phyloP scores from a whole-genome alignment of 2,329 filamentous ascomycete species.

The Fusarium napiforme region DNA sequence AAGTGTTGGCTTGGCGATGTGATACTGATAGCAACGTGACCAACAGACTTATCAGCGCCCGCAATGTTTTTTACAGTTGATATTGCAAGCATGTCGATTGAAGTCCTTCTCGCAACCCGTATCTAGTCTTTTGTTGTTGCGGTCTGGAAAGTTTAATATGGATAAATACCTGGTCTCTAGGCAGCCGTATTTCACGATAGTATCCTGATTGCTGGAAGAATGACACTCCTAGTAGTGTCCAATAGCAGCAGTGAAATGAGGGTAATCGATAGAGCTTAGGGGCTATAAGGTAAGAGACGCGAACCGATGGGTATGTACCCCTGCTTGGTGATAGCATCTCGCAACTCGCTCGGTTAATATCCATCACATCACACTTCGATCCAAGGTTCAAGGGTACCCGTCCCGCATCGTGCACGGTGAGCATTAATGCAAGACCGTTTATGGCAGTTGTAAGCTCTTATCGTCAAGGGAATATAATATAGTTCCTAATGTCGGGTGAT shows the following conservation, averaged over 20 bases:
- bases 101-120: no score
- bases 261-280: neutral
- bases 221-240: neutral
- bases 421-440: neutral
- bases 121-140: neutral
- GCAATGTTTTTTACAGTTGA: neutral
- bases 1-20: neutral
- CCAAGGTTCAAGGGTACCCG: neutral
- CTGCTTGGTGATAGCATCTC: neutral
- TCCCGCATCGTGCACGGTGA: neutral
- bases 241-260: neutral
- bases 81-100: neutral
- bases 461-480: neutral
- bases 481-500: neutral
- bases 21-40: neutral
- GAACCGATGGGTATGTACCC: neutral
- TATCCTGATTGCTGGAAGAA: neutral
- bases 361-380: neutral
- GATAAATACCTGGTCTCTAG: neutral
- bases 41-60: neutral
- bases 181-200: neutral
- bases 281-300: neutral
- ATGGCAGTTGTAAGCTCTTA: neutral
- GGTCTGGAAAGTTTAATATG: neutral
- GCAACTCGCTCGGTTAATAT: neutral